Evolutionary conservation across 2,329 filamentous ascomycete genomes (phyloP).

Genomic region (Moelleriella libera): DNA sequence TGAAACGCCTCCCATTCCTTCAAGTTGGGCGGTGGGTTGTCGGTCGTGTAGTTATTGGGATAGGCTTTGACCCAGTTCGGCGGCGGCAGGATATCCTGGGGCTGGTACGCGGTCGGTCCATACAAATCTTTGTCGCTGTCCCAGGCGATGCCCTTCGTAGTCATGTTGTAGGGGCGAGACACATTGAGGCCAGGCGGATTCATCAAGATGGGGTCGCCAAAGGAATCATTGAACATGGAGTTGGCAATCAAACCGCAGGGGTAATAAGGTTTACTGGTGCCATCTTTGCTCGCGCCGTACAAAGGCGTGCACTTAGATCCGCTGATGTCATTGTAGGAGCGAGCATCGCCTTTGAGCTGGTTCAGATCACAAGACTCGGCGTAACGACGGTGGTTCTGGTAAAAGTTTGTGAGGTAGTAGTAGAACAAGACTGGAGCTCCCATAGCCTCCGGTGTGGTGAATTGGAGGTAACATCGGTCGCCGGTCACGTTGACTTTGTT

Average conservation of each 20-base stretch:
- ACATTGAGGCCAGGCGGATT: constrained; percentile 25
- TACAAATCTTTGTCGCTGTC: constrained; percentile 69
- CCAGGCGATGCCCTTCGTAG: constrained; percentile 74
- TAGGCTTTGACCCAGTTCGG: constrained; percentile 72
- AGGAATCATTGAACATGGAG: constrained; percentile 92
- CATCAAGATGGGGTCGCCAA: constrained; percentile 48
- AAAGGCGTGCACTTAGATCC: constrained; percentile 66
- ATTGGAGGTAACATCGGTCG: constrained; percentile 57
- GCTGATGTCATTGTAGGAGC: constrained; percentile 45
- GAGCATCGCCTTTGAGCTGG: constrained; percentile 61
- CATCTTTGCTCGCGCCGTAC: constrained; percentile 25
- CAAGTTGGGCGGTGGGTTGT: constrained; percentile 56
- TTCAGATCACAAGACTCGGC: constrained; percentile 76
- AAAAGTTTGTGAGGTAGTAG: constrained; percentile 94
- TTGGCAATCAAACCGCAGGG: constrained; percentile 95
- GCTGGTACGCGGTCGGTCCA: constrained; percentile 50
- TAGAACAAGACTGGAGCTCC: constrained; percentile 78
- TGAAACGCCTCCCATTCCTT: constrained; percentile 73
- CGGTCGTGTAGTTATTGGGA: constrained; percentile 52
- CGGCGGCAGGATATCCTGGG: constrained; percentile 58
- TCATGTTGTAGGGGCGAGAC: constrained; percentile 55
- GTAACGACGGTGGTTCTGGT: constrained; percentile 96
- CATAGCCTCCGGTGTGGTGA: constrained; percentile 68
- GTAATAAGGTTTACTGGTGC: constrained; percentile 61
- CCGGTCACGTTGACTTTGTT: constrained; percentile 20